Evolutionary conservation across 2,329 filamentous ascomycete genomes (phyloP).

Genomic region (Fusarium lateritium): DNA sequence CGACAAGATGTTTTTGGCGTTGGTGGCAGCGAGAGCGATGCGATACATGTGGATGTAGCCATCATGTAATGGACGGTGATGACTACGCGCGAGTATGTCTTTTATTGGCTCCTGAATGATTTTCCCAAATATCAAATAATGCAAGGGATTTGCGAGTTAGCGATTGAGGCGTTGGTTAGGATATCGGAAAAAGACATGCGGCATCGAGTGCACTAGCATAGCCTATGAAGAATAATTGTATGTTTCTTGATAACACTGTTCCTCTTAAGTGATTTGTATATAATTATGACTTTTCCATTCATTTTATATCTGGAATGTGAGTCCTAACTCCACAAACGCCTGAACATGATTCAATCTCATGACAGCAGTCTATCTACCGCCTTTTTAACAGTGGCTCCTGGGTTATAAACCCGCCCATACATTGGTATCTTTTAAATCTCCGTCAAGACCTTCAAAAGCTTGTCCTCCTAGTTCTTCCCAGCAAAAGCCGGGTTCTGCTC

Average conservation of each 20-base stretch:
- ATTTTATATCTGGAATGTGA: constrained; percentile 4
- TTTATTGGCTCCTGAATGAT: constrained; percentile 14
- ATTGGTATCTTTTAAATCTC: constrained; percentile 16
- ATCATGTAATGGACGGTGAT: constrained; percentile 12
- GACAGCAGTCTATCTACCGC: background rate
- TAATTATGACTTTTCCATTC: background rate
- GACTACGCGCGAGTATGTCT: constrained; percentile 19
- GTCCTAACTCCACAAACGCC: constrained; percentile 44
- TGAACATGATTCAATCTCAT: background rate
- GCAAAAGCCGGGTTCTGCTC: constrained; percentile 86
- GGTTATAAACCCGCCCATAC: background rate
- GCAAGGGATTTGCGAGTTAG: constrained; percentile 29
- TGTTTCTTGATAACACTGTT: background rate
- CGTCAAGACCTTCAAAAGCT: background rate
- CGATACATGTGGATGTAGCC: constrained; percentile 29
- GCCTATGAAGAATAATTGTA: constrained; percentile 31
- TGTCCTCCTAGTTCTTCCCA: constrained; percentile 41
- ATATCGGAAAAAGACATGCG: constrained; percentile 28
- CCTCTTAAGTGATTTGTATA: background rate
- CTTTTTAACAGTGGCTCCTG: background rate
- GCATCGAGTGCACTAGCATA: constrained; percentile 17
- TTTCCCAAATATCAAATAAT: constrained; percentile 25
- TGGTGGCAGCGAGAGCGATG: constrained; percentile 41
- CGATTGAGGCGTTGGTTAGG: constrained; percentile 43
- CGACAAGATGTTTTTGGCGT: constrained; percentile 43